A percentile compares a stretch with the other conserved stretches of the same genome.
phyloP scores from a whole-genome alignment of 202 grass and related monocot genomes.

The Alloteropsis angusta region DNA sequence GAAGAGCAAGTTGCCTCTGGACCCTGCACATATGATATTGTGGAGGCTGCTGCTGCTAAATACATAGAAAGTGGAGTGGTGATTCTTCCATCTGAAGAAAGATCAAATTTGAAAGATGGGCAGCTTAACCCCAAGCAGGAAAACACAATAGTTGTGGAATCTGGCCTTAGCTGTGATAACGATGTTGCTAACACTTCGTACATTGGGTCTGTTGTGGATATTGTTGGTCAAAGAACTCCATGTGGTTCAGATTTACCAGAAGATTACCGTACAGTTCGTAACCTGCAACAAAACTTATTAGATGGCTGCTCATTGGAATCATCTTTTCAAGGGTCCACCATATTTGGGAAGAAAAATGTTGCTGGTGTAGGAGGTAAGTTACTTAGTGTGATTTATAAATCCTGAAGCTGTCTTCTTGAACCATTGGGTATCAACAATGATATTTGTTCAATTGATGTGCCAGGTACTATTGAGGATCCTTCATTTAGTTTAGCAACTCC shows the following conservation, averaged over 20 bases:
- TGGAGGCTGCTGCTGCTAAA: neutral
- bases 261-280: neutral
- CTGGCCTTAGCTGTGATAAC: neutral
- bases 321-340: neutral
- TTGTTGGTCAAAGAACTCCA: neutral
- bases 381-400: neutral
- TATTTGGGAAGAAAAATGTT: neutral
- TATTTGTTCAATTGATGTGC: conserved; percentile 5
- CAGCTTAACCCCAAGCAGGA: neutral
- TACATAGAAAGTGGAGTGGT: neutral
- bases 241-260: neutral
- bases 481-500: neutral
- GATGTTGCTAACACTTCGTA: neutral
- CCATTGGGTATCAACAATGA: conserved; percentile 10
- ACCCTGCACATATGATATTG: neutral
- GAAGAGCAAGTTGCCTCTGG: neutral
- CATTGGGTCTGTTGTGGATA: neutral
- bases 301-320: neutral
- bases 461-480: conserved; percentile 4
- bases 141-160: neutral
- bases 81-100: neutral
- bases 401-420: neutral
- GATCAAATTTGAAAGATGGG: conserved; percentile 6
- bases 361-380: conserved; percentile 20
- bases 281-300: neutral